These are phyloP conservation scores for Capsicum rhomboideum DNA, from an alignment of 257 asterid genomes.

Conservation along the genomic window DNA sequence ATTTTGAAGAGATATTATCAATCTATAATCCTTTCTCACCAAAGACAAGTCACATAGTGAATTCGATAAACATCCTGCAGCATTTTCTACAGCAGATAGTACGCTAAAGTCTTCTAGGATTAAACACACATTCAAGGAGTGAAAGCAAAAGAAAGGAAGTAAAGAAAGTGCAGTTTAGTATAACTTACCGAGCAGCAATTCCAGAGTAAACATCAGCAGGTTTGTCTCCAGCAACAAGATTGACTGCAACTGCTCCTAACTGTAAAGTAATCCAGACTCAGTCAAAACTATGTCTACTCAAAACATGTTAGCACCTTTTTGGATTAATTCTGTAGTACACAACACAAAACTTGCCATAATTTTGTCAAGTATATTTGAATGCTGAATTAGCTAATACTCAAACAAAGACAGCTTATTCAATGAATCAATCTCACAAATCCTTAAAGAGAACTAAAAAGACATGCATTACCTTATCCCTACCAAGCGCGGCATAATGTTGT, in stretches of 20 bases:
- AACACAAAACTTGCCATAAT: background rate
- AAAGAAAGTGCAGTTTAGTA: background rate
- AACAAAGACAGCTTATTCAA: background rate
- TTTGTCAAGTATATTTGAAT: background rate
- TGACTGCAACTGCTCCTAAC: slow-evolving; percentile 97
- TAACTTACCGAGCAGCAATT: slow-evolving; percentile 82
- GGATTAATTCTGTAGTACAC: background rate
- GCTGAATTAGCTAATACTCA: background rate
- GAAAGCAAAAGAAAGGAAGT: background rate
- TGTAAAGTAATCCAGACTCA: slow-evolving; percentile 19
- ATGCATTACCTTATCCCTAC: slow-evolving; percentile 84
- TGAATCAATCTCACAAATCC: background rate
- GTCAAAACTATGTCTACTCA: background rate
- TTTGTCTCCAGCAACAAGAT: slow-evolving; percentile 84
- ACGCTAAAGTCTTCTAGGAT: background rate
- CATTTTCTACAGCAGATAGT: background rate
- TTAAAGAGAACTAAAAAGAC: background rate
- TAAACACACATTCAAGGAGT: background rate
- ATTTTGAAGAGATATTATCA: background rate
- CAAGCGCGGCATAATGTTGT: slow-evolving; percentile 99
- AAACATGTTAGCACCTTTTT: background rate
- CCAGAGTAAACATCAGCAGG: slow-evolving; percentile 99
- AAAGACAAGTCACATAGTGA: background rate
- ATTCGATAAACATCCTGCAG: background rate
- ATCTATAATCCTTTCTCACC: background rate